Conservation (phyloP, 495 filamentous ascomycete species). For the Penicillium longicatenatum region DNA sequence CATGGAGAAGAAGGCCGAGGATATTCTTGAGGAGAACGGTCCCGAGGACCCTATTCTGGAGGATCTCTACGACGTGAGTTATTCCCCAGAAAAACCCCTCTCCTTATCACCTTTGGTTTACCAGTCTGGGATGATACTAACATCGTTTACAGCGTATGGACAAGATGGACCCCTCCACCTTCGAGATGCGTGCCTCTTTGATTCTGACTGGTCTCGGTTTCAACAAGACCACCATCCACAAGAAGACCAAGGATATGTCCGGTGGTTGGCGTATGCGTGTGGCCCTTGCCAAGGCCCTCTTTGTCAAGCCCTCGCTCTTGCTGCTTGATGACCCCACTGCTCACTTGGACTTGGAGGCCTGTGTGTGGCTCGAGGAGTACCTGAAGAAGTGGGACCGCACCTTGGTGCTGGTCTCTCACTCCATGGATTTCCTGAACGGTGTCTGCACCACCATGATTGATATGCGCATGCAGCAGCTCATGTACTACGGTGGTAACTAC, state of each 20-base stretch:
- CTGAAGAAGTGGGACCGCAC: constrained; percentile 99
- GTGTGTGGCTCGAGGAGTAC: constrained; percentile 99
- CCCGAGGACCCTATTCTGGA: constrained; percentile 89
- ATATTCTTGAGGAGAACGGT: constrained; percentile 86
- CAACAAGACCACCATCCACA: constrained; percentile 95
- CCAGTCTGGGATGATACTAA: constrained; percentile 30
- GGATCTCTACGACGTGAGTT: constrained; percentile 91
- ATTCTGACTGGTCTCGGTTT: constrained; percentile 99
- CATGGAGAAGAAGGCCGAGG: constrained; percentile 85
- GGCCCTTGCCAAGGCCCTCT: constrained; percentile 93
- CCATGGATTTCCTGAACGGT: constrained; percentile 98
- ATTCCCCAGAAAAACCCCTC: background rate
- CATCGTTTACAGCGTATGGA: constrained; percentile 77
- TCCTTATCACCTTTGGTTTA: background rate
- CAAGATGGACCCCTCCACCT: constrained; percentile 99
- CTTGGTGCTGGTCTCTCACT: constrained; percentile 96
- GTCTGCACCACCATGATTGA: constrained; percentile 99
- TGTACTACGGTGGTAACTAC: constrained; percentile 99
- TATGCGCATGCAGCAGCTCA: constrained; percentile 85
- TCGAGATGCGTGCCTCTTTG: constrained; percentile 90
- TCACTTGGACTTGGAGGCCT: constrained; percentile 98
- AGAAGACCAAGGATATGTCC: constrained; percentile 99
- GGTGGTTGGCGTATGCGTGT: constrained; percentile 99
- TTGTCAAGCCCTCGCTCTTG: constrained; percentile 94
- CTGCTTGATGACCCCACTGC: constrained; percentile 98